Evolutionary conservation across 2,329 filamentous ascomycete genomes (phyloP), one percentile per base, ranked within the genome.

Genomic region (Aspergillus neotritici): DNA sequence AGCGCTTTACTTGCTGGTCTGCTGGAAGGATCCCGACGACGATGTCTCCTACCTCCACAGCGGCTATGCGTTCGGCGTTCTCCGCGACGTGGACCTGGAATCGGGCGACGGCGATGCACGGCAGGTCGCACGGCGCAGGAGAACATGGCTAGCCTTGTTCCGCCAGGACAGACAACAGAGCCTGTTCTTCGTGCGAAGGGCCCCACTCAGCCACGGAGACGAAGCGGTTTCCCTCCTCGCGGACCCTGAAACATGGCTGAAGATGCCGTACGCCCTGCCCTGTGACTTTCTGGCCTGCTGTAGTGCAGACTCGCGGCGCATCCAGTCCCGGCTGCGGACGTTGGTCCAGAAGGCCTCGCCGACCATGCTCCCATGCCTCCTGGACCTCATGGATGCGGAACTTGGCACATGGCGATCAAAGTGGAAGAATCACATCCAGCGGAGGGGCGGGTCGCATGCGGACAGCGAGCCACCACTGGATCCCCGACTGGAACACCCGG

Each of bases 11-110:
- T 36, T 42, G 12, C 40, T 42, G 12, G 40, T 34, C n/a, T 42
- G 40, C 40, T 42, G 40, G 40, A 42, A 42, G 25, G 40, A 42
- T 13, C 32, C 15, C 16, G 40, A 42, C 29, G 40, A 42, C 14
- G 40, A 42, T n/a, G 31, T 42, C 33, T 42, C 40, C 16, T 42
- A 42, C 28, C 40, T 42, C 17, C 40, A 42, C 40, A 42, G 32
- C 13, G 40, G 40, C 8, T 42, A 42, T 13, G 40, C 40, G 5
- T 31, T 36, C 13, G 32, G 33, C 8, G 33, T 36, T 16, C 40
- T 42, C 14, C 33, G 31, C 8, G 40, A 36, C 12, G 8, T 42
- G 40, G 40, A 42, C 31, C 4, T 34, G 15, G n/a, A 34, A 29
- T 28, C 30, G n/a, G 17, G 17, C 15, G n/a, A 31, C n/a, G 33